These are phyloP conservation scores for Parachaetomium inaequale DNA, from an alignment of 495 filamentous ascomycete genomes.

Conservation along the genomic window DNA sequence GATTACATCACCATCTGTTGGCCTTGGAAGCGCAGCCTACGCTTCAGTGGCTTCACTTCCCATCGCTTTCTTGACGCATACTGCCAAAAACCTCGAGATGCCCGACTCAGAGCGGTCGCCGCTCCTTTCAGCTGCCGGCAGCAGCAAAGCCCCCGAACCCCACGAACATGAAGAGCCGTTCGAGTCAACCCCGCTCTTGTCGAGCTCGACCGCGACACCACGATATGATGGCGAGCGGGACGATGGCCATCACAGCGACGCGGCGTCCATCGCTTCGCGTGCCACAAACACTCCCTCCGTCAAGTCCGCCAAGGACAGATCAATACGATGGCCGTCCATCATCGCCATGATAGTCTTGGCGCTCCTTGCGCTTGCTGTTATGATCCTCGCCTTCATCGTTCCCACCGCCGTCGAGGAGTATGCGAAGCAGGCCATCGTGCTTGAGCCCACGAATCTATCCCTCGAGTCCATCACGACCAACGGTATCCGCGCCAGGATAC, in stretches of 20 bases:
- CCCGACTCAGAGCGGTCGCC: conserved; percentile 44
- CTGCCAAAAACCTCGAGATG: conserved; percentile 33
- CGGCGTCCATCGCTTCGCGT: conserved; percentile 31
- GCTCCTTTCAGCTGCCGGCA: conserved; percentile 34
- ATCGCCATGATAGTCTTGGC: conserved; percentile 46
- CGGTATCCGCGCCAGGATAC: conserved; percentile 73
- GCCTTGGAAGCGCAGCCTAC: background rate
- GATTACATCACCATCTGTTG: conserved; percentile 17
- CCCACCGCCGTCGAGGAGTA: conserved; percentile 81
- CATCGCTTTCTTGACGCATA: background rate
- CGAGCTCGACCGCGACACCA: conserved; percentile 35
- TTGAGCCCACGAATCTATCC: conserved; percentile 76
- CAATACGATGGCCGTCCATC: conserved; percentile 45
- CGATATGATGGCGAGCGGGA: conserved; percentile 48
- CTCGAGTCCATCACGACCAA: conserved; percentile 74
- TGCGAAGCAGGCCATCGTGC: conserved; percentile 71
- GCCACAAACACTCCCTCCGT: conserved; percentile 19
- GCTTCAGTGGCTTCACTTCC: background rate
- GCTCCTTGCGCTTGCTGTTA: conserved; percentile 41
- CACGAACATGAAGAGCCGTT: conserved; percentile 28
- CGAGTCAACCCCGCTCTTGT: conserved; percentile 56
- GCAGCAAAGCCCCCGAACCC: conserved; percentile 30
- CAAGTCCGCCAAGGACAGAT: conserved; percentile 26
- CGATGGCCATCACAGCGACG: conserved; percentile 30
- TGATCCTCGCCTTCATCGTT: conserved; percentile 68